Evolutionary conservation across 495 filamentous ascomycete species (phyloP).

Genomic region (Penicillium angulare): DNA sequence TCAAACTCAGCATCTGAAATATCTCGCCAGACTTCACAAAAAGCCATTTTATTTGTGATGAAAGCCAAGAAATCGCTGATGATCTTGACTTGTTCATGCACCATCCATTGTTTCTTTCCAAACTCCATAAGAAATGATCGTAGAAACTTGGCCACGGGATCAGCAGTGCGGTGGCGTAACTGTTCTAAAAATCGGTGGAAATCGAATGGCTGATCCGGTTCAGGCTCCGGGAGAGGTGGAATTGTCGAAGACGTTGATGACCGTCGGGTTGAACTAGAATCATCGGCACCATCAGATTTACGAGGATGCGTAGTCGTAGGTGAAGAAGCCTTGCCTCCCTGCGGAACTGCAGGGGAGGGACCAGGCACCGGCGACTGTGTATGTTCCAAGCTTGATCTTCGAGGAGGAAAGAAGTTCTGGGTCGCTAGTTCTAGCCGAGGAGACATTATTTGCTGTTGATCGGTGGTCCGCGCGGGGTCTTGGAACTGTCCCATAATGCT

Average conservation of each 20-base stretch:
- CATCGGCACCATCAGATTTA: constrained; percentile 21
- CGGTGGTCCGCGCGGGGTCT: constrained; percentile 62
- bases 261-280: constrained; percentile 51
- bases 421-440: constrained; percentile 69
- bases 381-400: constrained; percentile 80
- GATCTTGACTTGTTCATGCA: constrained; percentile 98
- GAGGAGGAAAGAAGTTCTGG: constrained; percentile 69
- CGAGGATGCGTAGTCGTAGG: constrained; percentile 16
- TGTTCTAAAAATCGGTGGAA: constrained; percentile 98
- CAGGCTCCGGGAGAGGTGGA: constrained; percentile 83
- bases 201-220: constrained; percentile 89
- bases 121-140: constrained; percentile 94
- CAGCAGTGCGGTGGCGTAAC: constrained; percentile 88
- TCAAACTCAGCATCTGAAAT: constrained; percentile 97
- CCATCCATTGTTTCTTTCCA: constrained; percentile 98
- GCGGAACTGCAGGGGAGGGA: constrained; percentile 10
- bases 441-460: constrained; percentile 76
- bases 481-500: constrained; percentile 89
- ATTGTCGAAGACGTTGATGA: constrained; percentile 42
- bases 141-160: constrained; percentile 93
- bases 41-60: constrained; percentile 98
- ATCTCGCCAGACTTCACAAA: constrained; percentile 94
- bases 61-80: constrained; percentile 97
- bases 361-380: constrained; percentile 29
- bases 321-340: constrained; percentile 18